These are phyloP conservation scores for Omphalotus guepiniiformis DNA, from an alignment of 768 basidiomycete species.

Conservation along the genomic window DNA sequence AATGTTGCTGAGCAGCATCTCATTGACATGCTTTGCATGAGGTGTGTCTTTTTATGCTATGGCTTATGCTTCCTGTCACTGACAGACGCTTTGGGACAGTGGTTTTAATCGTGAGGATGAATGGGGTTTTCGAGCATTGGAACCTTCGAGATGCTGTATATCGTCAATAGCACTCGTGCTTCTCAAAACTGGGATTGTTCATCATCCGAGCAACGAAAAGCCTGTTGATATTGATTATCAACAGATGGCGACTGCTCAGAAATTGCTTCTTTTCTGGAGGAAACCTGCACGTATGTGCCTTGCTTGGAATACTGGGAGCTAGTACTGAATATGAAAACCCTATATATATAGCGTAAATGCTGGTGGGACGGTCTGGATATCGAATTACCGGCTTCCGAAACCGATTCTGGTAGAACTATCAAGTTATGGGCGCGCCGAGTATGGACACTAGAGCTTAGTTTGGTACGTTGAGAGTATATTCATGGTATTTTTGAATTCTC, in stretches of 20 bases:
- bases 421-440: conserved; percentile 98
- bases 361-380: conserved; percentile 99
- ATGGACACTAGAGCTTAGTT: conserved; percentile 95
- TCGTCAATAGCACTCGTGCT: conserved; percentile 97
- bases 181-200: conserved; percentile 93
- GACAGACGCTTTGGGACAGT: conserved; percentile 47
- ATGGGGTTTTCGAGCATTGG: conserved; percentile 96
- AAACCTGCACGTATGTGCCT: conserved; percentile 92
- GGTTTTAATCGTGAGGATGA: conserved; percentile 97
- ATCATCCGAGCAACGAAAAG: conserved; percentile 61
- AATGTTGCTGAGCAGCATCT: conserved; percentile 98
- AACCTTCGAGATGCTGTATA: conserved; percentile 95
- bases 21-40: conserved; percentile 99
- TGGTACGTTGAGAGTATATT: conserved; percentile 58
- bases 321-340: conserved; percentile 8
- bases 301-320: no score
- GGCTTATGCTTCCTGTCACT: conserved; percentile 1
- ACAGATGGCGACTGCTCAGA: conserved; percentile 98
- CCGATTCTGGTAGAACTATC: conserved; percentile 49
- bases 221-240: conserved; percentile 81
- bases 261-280: conserved; percentile 95
- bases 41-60: conserved; percentile 43
- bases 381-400: conserved; percentile 61
- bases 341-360: conserved; percentile 80
- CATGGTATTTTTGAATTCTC: background rate